phyloP scores from a whole-genome alignment of 2,329 filamentous ascomycete species.

The Botrytis hyacinthi region DNA sequence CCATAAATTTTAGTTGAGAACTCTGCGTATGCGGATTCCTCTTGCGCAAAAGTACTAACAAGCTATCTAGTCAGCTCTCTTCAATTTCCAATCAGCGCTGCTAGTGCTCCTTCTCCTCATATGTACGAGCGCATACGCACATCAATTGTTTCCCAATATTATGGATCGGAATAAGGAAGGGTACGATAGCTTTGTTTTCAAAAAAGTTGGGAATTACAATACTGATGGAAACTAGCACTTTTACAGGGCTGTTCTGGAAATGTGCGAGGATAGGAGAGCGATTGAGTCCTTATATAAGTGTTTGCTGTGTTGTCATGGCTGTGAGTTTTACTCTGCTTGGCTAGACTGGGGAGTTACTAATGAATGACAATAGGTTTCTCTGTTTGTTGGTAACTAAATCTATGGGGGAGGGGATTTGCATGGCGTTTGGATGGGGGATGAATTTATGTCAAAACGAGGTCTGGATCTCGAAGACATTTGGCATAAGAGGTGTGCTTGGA shows the following conservation, averaged over 20 bases:
- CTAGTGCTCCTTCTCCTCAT: slow-evolving; percentile 92
- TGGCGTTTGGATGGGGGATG: slow-evolving; percentile 29
- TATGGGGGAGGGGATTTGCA: slow-evolving; percentile 20
- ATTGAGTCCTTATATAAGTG: slow-evolving; percentile 89
- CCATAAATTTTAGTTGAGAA: not conserved
- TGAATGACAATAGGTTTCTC: slow-evolving; percentile 34
- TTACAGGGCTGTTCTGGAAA: slow-evolving; percentile 85
- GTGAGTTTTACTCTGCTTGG: slow-evolving; percentile 53
- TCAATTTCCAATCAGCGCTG: slow-evolving; percentile 97
- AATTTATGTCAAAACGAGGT: slow-evolving; percentile 10
- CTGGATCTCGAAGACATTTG: not conserved
- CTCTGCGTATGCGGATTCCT: no score
- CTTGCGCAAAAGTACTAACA: not conserved
- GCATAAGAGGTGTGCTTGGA: not conserved
- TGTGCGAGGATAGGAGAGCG: slow-evolving; percentile 88
- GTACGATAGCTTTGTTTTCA: slow-evolving; percentile 48
- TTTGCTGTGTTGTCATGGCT: slow-evolving; percentile 93
- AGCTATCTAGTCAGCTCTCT: slow-evolving; percentile 76
- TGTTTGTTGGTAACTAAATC: slow-evolving; percentile 38
- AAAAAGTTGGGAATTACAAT: not conserved
- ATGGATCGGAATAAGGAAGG: slow-evolving; percentile 93
- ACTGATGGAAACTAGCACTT: slow-evolving; percentile 30
- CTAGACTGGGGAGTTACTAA: not conserved
- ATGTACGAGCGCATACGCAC: slow-evolving; percentile 92
- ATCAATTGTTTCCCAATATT: slow-evolving; percentile 82